phyloP scores from a whole-genome alignment of 2,329 filamentous ascomycete genomes.

The Aspergillus eucalypticola region DNA sequence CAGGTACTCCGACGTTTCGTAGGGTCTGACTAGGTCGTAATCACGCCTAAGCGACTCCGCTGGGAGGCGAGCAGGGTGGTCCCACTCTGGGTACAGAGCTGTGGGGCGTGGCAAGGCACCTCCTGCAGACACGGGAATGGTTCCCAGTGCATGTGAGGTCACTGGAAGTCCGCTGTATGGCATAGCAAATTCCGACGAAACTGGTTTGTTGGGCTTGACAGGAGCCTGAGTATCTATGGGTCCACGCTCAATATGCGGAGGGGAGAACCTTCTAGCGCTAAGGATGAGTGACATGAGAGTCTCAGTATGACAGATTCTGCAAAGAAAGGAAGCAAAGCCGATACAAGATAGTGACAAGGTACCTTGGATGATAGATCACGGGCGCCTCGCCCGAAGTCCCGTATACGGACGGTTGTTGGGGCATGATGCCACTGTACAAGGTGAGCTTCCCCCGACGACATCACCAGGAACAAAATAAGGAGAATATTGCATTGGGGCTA shows the following conservation, averaged over 20 bases:
- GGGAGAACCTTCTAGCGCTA: slow-evolving; percentile 36
- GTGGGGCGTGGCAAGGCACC: slow-evolving; percentile 31
- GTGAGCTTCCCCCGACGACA: slow-evolving; percentile 27
- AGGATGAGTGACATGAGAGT: slow-evolving; percentile 18
- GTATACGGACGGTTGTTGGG: slow-evolving; percentile 34
- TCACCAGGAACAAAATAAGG: background rate
- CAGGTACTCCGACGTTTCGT: slow-evolving; percentile 39
- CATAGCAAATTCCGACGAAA: slow-evolving; percentile 31
- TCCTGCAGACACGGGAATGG: slow-evolving; percentile 34
- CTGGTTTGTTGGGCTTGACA: slow-evolving; percentile 23
- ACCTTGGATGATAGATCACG: slow-evolving; percentile 42
- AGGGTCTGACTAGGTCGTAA: slow-evolving; percentile 31
- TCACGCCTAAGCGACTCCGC: slow-evolving; percentile 36
- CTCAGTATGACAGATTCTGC: slow-evolving; percentile 20
- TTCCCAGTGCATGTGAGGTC: slow-evolving; percentile 30
- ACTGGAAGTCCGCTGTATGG: slow-evolving; percentile 32
- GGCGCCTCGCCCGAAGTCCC: slow-evolving; percentile 29
- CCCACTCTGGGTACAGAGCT: slow-evolving; percentile 38
- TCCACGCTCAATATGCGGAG: slow-evolving; percentile 29
- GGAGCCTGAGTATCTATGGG: slow-evolving; percentile 31
- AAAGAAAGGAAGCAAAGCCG: slow-evolving; percentile 1
- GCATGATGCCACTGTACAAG: slow-evolving; percentile 26
- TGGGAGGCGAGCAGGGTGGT: slow-evolving; percentile 32
- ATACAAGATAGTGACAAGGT: slow-evolving; percentile 18
- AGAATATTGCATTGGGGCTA: slow-evolving; percentile 26